These are phyloP conservation scores for Cercospora zeina DNA, from an alignment of 2,329 filamentous ascomycete species.

Conservation along the genomic window DNA sequence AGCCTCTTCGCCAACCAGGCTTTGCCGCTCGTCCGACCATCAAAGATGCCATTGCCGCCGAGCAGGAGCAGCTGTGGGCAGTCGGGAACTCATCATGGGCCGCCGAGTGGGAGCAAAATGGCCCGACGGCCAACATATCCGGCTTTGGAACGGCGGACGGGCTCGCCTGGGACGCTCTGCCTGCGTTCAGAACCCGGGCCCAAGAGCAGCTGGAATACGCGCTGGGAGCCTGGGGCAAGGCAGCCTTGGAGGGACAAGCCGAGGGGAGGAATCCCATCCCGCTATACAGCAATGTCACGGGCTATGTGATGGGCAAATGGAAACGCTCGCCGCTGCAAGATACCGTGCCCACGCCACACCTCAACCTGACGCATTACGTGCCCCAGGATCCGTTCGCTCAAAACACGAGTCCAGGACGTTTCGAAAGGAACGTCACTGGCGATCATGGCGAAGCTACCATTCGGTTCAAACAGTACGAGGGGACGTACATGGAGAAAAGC, in stretches of 20 bases:
- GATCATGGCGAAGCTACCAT: constrained; percentile 67
- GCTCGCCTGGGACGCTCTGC: constrained; percentile 75
- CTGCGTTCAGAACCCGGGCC: constrained; percentile 64
- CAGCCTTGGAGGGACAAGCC: constrained; percentile 42
- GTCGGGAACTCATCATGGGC: constrained; percentile 54
- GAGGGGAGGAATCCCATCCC: constrained; percentile 49
- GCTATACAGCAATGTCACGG: constrained; percentile 77
- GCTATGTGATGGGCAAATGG: constrained; percentile 76
- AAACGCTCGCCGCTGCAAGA: constrained; percentile 57
- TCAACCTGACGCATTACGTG: constrained; percentile 58
- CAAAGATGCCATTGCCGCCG: constrained; percentile 53
- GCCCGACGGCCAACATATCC: constrained; percentile 58
- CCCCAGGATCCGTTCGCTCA: constrained; percentile 67
- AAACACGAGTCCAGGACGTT: constrained; percentile 51
- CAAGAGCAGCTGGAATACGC: constrained; percentile 54
- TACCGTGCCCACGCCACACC: constrained; percentile 47
- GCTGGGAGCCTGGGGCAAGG: constrained; percentile 41
- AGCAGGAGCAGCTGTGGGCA: constrained; percentile 54
- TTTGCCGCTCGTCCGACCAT: constrained; percentile 47
- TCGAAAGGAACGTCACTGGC: constrained; percentile 80
- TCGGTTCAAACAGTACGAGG: constrained; percentile 60
- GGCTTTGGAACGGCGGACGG: constrained; percentile 73
- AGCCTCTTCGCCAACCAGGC: constrained; percentile 35
- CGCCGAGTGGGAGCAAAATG: constrained; percentile 50
- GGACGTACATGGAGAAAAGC: constrained; percentile 46